Evolutionary conservation across 2,329 filamentous ascomycete species (phyloP), one percentile per base, ranked within the genome.

Genomic region (Hysterium pulicare): DNA sequence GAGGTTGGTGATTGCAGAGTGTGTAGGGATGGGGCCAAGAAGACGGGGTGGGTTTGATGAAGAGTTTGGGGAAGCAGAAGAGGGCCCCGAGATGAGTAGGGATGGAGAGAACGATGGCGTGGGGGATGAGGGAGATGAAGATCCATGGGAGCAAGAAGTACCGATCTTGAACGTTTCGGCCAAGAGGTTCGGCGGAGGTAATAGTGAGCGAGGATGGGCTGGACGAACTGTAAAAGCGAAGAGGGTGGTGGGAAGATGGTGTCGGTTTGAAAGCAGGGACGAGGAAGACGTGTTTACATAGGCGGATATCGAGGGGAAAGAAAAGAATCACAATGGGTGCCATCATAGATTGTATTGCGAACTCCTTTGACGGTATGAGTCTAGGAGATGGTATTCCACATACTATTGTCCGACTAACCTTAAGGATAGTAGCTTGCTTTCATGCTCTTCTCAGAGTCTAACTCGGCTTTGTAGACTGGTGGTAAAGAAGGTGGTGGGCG

Each of bases 11-110:
- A 41, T 75, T 22, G 67, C 65, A 3, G 72, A 76, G 46, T 71
- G 66, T 42, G 33, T 53, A 26, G 47, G 46, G 9, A 28, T 32
- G 10, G 4, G 36, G 24, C 8, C n/a, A 11, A 13, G 19, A 7
- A 16, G 26, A 36, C 15, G 39, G 44, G 33, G 62, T 88, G 30
- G 74, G 69, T 46, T 82, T 77, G 82, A 75, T 41, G 49, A 41
- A 4, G 52, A 53, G 7, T 55, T 51, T 48, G 55, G 55, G 13
- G 54, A 61, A 5, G 50, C 6, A 9, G 47, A 53, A 10, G 42
- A 49, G n/a, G 45, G 45, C 28, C 24, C n/a, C 2, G 46, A 24
- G 39, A 39, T 7, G 46, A 52, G 8, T 13, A 19, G 9, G 23
- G 40, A 39, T 6, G 46, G 53, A 9, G n/a, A 28, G 3, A 16